Evolutionary conservation across 2,329 filamentous ascomycete species (phyloP).

Genomic region (Nothomitra cinnamomea): DNA sequence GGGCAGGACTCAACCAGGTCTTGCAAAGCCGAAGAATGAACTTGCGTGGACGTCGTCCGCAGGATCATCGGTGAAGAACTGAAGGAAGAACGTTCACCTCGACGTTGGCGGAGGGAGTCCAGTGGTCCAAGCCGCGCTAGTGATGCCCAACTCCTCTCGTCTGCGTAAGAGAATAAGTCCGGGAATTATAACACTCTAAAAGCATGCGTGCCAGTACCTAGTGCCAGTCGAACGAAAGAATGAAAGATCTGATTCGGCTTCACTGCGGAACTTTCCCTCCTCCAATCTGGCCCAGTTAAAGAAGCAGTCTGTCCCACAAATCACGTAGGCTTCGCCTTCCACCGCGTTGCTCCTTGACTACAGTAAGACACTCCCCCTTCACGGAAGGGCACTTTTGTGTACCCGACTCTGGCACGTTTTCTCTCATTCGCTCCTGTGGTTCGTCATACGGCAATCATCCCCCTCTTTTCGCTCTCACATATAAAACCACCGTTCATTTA

Average conservation of each 20-base stretch:
- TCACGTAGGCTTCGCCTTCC: neutral
- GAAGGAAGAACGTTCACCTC: slow-evolving; percentile 1
- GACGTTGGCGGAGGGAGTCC: slow-evolving; percentile 1
- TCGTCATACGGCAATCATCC: neutral
- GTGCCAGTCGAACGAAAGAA: neutral
- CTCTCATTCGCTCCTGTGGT: neutral
- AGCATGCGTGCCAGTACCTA: neutral
- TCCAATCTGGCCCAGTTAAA: neutral
- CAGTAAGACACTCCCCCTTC: neutral
- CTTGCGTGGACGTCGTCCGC: neutral
- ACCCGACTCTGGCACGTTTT: slow-evolving; percentile 1
- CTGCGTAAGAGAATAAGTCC: neutral
- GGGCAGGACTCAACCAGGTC: neutral
- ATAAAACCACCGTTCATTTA: too few relatives aligned
- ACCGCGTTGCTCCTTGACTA: neutral
- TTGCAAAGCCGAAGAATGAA: neutral
- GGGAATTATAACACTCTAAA: neutral
- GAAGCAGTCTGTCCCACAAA: neutral
- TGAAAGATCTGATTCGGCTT: neutral
- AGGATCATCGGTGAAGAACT: neutral
- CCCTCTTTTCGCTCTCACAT: neutral
- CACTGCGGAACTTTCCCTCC: neutral
- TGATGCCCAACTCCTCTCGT: neutral
- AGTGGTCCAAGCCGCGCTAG: slow-evolving; percentile 2
- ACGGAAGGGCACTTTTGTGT: neutral